Evolutionary conservation across 495 filamentous ascomycete genomes (phyloP), one percentile per base, ranked within the genome.

Genomic region (Talaromyces stipitatus): DNA sequence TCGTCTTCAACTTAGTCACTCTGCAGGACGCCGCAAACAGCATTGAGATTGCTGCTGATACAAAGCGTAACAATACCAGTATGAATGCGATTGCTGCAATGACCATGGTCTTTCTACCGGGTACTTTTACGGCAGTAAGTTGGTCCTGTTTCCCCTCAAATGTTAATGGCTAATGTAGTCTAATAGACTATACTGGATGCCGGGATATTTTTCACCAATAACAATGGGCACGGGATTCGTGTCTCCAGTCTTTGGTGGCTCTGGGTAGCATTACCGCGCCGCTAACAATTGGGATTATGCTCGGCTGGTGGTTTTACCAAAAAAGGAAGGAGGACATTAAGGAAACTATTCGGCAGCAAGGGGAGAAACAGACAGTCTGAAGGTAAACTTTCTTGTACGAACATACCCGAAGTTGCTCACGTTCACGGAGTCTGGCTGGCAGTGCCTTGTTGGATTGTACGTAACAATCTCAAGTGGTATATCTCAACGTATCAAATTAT

Each of bases 11-110:
- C 32, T 41, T 65, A 5, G 61, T 65, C 29, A 65, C 62, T 12
- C 61, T 63, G 50, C 47, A 62, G 50, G 62, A 65, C 43, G 58
- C 54, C 4, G 32, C 55, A 11, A 60, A 60, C 28, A 65, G 45
- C 24, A 65, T 63, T 9, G 53, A 70, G 55, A 68, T 81, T 22
- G 72, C 78, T 12, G 63, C 64, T 27, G 68, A 68, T 30, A 71
- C 72, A 36, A 72, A 72, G 51, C 59, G 66, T 30, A 77, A 81
- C 54, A 77, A 71, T 45, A 72, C 72, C 5, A 71, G 71, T 4
- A 82, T 82, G 79, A 80, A 75, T 58, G 74, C 72, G 28, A 75
- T 83, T 24, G 78, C 80, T 8, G 66, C 74, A 3, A 61, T 82
- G 26, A 78, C 80, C 22, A 80, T 82, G 78, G 62, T 76, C 12